Base-by-base conservation (phyloP, 1,139 yeast genomes). In the Saccharomycopsis hybrid region DNA sequence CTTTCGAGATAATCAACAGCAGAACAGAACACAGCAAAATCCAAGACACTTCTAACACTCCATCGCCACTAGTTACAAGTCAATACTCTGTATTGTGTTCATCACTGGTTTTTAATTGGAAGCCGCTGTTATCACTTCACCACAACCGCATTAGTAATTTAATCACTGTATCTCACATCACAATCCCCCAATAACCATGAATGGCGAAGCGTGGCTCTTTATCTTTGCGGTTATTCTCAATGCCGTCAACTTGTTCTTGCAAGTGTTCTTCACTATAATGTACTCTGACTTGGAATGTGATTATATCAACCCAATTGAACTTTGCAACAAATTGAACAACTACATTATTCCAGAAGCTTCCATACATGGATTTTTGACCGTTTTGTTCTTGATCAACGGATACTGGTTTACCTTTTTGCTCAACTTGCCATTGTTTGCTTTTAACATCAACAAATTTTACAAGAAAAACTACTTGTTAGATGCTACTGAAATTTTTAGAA, bases 401-500 rank as follows among this genome's bases (percentile, higher is more conserved):
- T 88, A 85, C 71, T 92, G 97, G 97, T 80, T 87, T 67, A 80
- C 90, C 37, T 86, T 92, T 68, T 70, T 90, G 62, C 69, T 92
- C 65, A 90, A 90, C 68, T 71, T 85, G 59, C 98, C 98, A 46
- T 73, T 94, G 57, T 70, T 88, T 54, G 95, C 92, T 41, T 89
- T 74, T 72, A 89, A 89, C 65, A 80, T 73, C 55, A 83, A 83
- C 71, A 86, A 86, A 67, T 73, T 80, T 59, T 63, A 80, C 65
- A 81, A 78, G 60, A 86, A 86, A 68, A 85, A 84, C 66, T 92
- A 92, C 66, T 72, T 88, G 57, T 78, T 94, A 67, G 99, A 92
- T 69, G 98, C 98, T 54, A 92, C 99, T 46, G 98, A 92, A 71
- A 94, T 92, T 63, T 92, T 92, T 72, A 82, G 97, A 73, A 90